Evolutionary conservation across 2,329 filamentous ascomycete species (phyloP), one percentile per base, ranked within the genome.

Genomic region (Colletotrichum chrysophilum): DNA sequence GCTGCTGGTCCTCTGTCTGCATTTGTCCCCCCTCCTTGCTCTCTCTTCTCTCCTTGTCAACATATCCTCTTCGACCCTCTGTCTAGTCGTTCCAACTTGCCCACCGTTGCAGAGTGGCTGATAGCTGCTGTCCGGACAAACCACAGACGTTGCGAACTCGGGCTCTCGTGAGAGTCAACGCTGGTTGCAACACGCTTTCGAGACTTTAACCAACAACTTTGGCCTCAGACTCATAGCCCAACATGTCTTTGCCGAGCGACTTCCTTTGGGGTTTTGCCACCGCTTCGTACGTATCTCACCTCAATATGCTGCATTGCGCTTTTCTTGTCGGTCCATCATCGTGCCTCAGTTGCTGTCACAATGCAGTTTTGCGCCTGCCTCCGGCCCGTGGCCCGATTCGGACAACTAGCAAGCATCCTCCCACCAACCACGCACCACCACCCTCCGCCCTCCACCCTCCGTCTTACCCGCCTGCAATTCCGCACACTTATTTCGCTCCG

Each of bases 181-280:
- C 16, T 12, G 26, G 7, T 21, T 56, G 38, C 14, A 21, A 26
- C 18, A 34, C 66, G 16, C 9, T 48, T 18, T 24, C 30, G 32
- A 36, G 52, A 55, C 58, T 62, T 64, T 24, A 12, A 36, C n/a
- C 52, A 61, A 62, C n/a, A 64, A 52, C 38, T 61, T 43, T 21
- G 16, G 7, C 26, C 60, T 26, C 60, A 48, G 71, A 78, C 80
- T 21, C 7, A 14, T 36, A 14, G 7, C 30, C 30, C 30, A 85
- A 77, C 79, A 91, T 91, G 89, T 87, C 88, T 81, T 88, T 95
- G 71, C 92, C 92, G 52, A 88, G 89, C 71, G 93, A 95, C 83
- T 95, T 96, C 84, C 85, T 92, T 76, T 96, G 94, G 94, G 94
- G 94, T 70, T 96, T 95, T 85, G 94, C 94, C 80, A 96, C 94